phyloP scores from a whole-genome alignment of 306 rosid genomes.

The Luffa acutangula region DNA sequence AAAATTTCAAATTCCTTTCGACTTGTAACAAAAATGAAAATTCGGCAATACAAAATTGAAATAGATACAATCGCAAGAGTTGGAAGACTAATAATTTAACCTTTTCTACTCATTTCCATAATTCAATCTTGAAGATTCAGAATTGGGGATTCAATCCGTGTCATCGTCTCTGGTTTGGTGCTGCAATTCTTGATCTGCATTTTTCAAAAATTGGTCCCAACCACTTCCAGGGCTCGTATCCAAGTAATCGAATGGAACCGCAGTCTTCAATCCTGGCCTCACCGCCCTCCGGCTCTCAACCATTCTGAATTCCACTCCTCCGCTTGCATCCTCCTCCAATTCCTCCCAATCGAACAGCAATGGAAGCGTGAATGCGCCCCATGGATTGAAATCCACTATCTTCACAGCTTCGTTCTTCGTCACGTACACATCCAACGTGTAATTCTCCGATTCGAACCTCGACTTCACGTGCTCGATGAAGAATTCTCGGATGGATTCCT shows the following conservation, averaged over 20 bases:
- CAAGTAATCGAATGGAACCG: constrained; percentile 71
- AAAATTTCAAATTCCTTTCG: too few species aligned
- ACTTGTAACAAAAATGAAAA: too few species aligned
- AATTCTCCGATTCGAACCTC: constrained; percentile 45
- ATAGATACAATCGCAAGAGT: too few species aligned
- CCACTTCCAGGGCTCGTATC: constrained; percentile 70
- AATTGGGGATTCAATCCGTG: constrained; percentile 28
- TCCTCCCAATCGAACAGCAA: constrained; percentile 69
- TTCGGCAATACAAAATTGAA: too few species aligned
- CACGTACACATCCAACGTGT: constrained; percentile 60
- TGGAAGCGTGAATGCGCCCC: constrained; percentile 68
- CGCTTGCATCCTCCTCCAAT: constrained; percentile 29
- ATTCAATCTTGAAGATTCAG: background rate
- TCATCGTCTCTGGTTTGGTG: constrained; percentile 38
- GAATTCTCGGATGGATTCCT: constrained; percentile 28
- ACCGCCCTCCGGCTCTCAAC: constrained; percentile 60
- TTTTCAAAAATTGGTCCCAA: constrained; percentile 74
- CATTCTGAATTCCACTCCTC: constrained; percentile 42
- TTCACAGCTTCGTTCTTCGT: constrained; percentile 39
- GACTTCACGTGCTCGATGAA: constrained; percentile 23
- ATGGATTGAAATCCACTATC: constrained; percentile 75
- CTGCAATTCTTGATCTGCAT: constrained; percentile 45
- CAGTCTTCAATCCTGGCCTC: constrained; percentile 73
- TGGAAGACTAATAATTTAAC: too few species aligned
- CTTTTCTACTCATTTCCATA: too few species aligned